Evolutionary conservation across 768 basidiomycete species (phyloP), one percentile per base, ranked within the genome.

Genomic region (Kwoniella pini): DNA sequence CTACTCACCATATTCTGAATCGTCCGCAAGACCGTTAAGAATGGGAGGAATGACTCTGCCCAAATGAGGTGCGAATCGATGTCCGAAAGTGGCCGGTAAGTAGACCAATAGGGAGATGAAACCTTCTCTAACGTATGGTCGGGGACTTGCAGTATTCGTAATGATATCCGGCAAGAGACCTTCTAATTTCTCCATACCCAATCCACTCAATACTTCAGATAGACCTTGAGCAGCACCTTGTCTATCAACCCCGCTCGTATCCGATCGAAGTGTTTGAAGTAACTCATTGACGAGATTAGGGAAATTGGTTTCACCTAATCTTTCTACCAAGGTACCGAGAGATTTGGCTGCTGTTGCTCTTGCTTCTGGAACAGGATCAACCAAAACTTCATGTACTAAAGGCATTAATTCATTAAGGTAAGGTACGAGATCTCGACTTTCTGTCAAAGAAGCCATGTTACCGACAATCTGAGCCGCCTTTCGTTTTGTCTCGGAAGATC

Each of bases 191-290:
- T 98, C 94, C 89, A 96, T 94, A n/a, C 96, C 96, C 28, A 98
- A 85, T 19, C 92, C 94, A 2, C 93, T 88, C 1, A 98, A 83
- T 7, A 98, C 92, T 79, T 98, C 96, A 61, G 89, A 89, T 44
- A 98, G 84, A 70, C 96, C 96, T 79, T 98, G 96, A 2, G 95
- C 95, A 0, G 96, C 95, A 62, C 95, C 96, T 81, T 98, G 96
- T 51, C 95, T 85, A 77, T 99, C 96, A 24, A 98, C 94, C 13
- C 93, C 93, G 0, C 90, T 91, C 0, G 90, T 88, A 68, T 97
- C 93, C 10, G 91, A 88, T 79, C 92, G 92, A 64, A 98, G 84
- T 3, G 88, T 92, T 54, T 88, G 84, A 36, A 97, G 80, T 13
- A 99, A 82, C 10, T 87, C 86, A n/a, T 90, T 88, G 0, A 99